Base-by-base conservation (phyloP, 1,139 yeast species). In the Sugiyamaella pinicola region DNA sequence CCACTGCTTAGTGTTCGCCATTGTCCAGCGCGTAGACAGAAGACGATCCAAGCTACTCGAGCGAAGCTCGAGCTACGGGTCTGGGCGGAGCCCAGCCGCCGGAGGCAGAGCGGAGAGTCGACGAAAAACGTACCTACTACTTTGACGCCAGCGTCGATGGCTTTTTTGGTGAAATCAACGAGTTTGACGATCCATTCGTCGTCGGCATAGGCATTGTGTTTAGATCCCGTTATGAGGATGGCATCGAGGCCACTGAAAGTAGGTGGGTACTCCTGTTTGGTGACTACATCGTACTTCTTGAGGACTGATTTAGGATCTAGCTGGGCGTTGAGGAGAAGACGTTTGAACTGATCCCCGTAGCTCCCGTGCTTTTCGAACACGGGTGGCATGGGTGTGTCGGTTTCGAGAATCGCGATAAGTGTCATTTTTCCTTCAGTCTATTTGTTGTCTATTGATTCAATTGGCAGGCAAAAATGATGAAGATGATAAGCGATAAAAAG, bases 141-240 rank as follows among this genome's bases (percentile, higher is more conserved):
- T 29, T 68, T 64, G 31, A 82, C 55, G 12, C 55, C 54, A 7
- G 52, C 50, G 15, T 46, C 62, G 15, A 66, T 42, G 12, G 63
- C 62, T 33, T 47, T 26, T 39, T 51, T 55, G 28, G 63, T 58
- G 61, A 75, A 85, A 15, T 72, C 71, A 29, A 75, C 75, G 22
- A 85, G 69, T 49, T 68, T 65, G 28, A 66, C 55, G 52, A 85
- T 80, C 91, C 91, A 85, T 24, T 65, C 67, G 2, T 71, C 70
- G 22, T 73, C 72, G n/a, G 70, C 80, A 65, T 79, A 85, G 1
- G 87, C 74, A 60, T 83, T 87, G 47, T 76, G 65, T 55, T 80
- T 72, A 2, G 91, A 84, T 0, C 95, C 95, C 0, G 90, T 83
- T 45, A 87, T 64, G 50, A 85, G 71, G 29, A 84, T 67, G 0